Base-by-base conservation (phyloP, 2,329 filamentous ascomycete species). In the Coniochaeta pulveracea region DNA sequence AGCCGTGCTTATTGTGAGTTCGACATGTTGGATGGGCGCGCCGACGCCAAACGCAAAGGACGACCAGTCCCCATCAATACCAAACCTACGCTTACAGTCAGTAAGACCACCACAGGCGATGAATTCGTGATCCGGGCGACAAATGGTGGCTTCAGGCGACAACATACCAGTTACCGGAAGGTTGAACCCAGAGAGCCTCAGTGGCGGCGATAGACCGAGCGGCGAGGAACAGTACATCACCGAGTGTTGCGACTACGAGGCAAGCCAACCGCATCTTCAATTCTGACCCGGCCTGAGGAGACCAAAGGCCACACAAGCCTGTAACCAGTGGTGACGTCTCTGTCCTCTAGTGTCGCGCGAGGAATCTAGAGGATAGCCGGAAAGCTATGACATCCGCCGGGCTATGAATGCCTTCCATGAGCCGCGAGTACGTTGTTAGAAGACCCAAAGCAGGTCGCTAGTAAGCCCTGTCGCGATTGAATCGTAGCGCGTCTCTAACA, bases 21-120 rank as follows among this genome's bases (percentile, higher is more conserved):
- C 66, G 21, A 75, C 58, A 35, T 58, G 55, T 37, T 52, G 49
- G 3, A 42, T 35, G 10, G 48, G 45, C 6, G 39, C 32, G 6
- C 75, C 76, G 14, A 69, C 63, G 44, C 59, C 69, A 38, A 86
- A 61, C 10, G 61, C 63, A 42, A 84, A 73, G 6, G 78, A 72
- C 11, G 80, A 85, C 82, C 82, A 88, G 40, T 66, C 66, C 8
- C 80, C 80, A 49, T 84, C 79, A 42, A 70, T 64, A 30, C 76
- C 76, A 40, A 71, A 65, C 72, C 72, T 76, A 35, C 19, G 17
- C 31, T 18, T 14, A 10, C 9, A 19, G 41, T 47, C 23, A 47
- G 42, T 11, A 37, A 26, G 14, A 30, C 16, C 12, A 14, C 22
- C 14, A 33, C 23, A 38, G 21, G 11, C n/a, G n/a, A 25, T 24